These are phyloP conservation scores for Paramecium primaurelia DNA, from an alignment of 73 alveolate species.

Conservation along the genomic window DNA sequence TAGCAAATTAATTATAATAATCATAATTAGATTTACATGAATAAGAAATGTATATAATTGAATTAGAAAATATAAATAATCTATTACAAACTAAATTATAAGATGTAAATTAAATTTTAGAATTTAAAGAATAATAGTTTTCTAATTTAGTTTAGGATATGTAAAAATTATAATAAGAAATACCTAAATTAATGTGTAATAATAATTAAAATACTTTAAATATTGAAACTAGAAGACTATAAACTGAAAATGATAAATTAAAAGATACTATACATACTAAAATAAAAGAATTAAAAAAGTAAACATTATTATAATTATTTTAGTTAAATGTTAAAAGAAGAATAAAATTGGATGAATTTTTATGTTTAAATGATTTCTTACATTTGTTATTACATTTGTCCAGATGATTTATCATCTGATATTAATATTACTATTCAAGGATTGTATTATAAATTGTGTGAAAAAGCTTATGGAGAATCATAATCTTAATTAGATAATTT, in stretches of 20 bases:
- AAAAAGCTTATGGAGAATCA: slow-evolving; percentile 3
- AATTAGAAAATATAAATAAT: slow-evolving; percentile 22
- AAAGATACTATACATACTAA: background rate
- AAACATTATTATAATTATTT: background rate
- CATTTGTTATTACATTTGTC: background rate
- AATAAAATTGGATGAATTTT: background rate
- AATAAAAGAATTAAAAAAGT: background rate
- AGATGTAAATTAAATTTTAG: background rate
- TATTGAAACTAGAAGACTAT: background rate
- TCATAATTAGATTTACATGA: background rate
- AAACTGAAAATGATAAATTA: slow-evolving; percentile 11
- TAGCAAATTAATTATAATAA: background rate
- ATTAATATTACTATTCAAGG: background rate
- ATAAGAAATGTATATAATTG: background rate
- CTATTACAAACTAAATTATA: background rate
- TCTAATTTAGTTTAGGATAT: background rate
- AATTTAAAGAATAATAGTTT: background rate
- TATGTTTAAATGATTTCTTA: background rate
- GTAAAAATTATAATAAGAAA: background rate
- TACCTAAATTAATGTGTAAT: background rate
- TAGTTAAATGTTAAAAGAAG: slow-evolving; percentile 20
- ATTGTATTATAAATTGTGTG: background rate
- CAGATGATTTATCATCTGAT: background rate
- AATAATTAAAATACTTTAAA: background rate
- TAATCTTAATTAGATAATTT: background rate